phyloP scores from a whole-genome alignment of 805 yeast species.

The Starmerella tilneyi region DNA sequence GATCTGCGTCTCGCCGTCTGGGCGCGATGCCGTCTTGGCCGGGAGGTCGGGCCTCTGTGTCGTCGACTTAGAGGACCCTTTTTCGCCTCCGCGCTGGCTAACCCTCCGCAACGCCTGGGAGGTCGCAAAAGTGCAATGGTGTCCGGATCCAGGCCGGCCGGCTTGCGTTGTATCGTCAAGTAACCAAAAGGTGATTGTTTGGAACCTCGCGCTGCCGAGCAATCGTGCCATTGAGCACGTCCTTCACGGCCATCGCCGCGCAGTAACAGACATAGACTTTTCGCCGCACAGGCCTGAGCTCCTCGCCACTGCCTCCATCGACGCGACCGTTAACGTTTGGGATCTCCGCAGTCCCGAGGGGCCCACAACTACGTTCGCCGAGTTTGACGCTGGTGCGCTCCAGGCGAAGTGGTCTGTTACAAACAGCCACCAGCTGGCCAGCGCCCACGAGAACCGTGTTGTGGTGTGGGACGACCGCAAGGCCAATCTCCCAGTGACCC shows the following conservation, averaged over 20 bases:
- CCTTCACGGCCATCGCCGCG: constrained; percentile 80
- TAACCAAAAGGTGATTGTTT: constrained; percentile 87
- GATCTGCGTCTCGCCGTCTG: constrained; percentile 78
- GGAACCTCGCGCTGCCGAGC: constrained; percentile 74
- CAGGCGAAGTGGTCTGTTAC: constrained; percentile 88
- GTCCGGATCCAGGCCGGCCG: constrained; percentile 77
- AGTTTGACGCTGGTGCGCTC: constrained; percentile 89
- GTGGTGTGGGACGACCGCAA: constrained; percentile 82
- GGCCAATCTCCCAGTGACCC: constrained; percentile 63
- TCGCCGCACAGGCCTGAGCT: constrained; percentile 79
- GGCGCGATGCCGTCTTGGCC: constrained; percentile 88
- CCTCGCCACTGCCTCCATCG: constrained; percentile 87
- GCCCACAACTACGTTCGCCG: constrained; percentile 54
- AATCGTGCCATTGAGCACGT: constrained; percentile 73
- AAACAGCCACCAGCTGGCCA: constrained; percentile 68
- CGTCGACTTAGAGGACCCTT: constrained; percentile 92
- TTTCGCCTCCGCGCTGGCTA: constrained; percentile 86
- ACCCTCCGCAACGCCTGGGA: constrained; percentile 94
- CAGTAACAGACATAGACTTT: constrained; percentile 91
- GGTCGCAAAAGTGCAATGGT: constrained; percentile 98
- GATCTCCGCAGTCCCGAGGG: constrained; percentile 41
- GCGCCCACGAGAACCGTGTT: constrained; percentile 72
- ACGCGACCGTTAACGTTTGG: constrained; percentile 80
- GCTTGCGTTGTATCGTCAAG: constrained; percentile 89
- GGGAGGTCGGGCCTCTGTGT: constrained; percentile 75